These are phyloP conservation scores for Dendrobium chrysotoxum DNA, from an alignment of 106 monocot genomes.

Conservation along the genomic window DNA sequence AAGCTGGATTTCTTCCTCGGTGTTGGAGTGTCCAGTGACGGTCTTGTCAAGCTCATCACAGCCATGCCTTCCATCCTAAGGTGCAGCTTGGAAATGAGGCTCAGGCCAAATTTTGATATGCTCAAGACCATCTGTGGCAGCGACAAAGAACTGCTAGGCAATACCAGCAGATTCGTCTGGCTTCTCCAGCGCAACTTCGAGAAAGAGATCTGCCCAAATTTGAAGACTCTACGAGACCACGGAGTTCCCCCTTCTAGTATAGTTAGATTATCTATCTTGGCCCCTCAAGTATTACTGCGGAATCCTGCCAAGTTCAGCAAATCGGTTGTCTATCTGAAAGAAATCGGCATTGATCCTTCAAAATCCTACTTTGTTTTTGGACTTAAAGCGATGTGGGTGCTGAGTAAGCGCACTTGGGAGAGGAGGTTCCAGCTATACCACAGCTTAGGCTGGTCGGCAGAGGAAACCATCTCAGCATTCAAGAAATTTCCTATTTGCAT, in stretches of 20 bases:
- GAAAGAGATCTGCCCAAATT: slow-evolving; percentile 3
- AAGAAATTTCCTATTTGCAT: slow-evolving; percentile 17
- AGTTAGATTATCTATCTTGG: neutral
- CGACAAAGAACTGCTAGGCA: neutral
- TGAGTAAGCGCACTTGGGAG: neutral
- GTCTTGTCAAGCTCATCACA: slow-evolving; percentile 11
- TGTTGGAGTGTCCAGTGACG: slow-evolving; percentile 4
- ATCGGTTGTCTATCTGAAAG: neutral
- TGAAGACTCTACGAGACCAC: neutral
- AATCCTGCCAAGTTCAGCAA: neutral
- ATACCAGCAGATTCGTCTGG: neutral
- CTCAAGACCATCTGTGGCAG: slow-evolving; percentile 9
- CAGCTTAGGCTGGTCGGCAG: slow-evolving; percentile 28
- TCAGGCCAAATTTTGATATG: neutral
- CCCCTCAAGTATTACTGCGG: neutral
- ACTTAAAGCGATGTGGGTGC: neutral
- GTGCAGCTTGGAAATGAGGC: slow-evolving; percentile 9
- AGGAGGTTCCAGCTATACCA: slow-evolving; percentile 14
- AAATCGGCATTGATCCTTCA: slow-evolving; percentile 17
- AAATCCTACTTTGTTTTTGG: slow-evolving; percentile 2
- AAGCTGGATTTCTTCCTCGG: slow-evolving; percentile 19
- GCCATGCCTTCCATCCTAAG: neutral
- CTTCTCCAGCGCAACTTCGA: neutral
- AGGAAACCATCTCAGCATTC: slow-evolving; percentile 13
- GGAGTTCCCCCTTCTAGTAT: slow-evolving; percentile 5